These are phyloP conservation scores for Ulmus americana DNA, from an alignment of 331 rosid species.

Conservation along the genomic window DNA sequence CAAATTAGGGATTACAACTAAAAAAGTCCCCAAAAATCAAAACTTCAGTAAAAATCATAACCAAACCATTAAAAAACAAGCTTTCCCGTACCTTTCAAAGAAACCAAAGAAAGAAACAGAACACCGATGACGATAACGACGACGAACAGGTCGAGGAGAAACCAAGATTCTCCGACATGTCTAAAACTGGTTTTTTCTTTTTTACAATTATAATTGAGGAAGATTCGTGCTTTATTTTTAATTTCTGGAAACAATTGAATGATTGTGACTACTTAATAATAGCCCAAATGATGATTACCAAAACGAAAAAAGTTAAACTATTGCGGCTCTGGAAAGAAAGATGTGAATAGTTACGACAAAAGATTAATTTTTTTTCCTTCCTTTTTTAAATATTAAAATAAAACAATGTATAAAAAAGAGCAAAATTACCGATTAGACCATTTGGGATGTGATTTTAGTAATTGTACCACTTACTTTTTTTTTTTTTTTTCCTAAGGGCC, in stretches of 20 bases:
- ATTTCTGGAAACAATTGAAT: constrained; percentile 6
- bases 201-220: neutral
- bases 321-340: neutral
- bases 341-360: neutral
- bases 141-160: constrained; percentile 23
- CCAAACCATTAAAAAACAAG: constrained; percentile 2
- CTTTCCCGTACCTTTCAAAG: constrained; percentile 32
- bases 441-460: neutral
- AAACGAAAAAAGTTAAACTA: neutral
- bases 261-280: neutral
- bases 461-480: too few relatives aligned
- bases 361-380: too few relatives aligned
- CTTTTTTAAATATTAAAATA: too few relatives aligned
- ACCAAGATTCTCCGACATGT: constrained; percentile 28
- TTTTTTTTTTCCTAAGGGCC: too few relatives aligned
- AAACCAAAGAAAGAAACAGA: constrained; percentile 19
- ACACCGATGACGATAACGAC: constrained; percentile 12
- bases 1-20: neutral
- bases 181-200: constrained; percentile 3
- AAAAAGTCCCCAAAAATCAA: neutral
- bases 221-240: neutral
- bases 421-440: too few relatives aligned
- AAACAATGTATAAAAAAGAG: too few relatives aligned
- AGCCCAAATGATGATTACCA: too few relatives aligned
- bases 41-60: neutral